Evolutionary conservation across 2,329 filamentous ascomycete genomes (phyloP), one percentile per base, ranked within the genome.

Genomic region (Ustulina deusta): DNA sequence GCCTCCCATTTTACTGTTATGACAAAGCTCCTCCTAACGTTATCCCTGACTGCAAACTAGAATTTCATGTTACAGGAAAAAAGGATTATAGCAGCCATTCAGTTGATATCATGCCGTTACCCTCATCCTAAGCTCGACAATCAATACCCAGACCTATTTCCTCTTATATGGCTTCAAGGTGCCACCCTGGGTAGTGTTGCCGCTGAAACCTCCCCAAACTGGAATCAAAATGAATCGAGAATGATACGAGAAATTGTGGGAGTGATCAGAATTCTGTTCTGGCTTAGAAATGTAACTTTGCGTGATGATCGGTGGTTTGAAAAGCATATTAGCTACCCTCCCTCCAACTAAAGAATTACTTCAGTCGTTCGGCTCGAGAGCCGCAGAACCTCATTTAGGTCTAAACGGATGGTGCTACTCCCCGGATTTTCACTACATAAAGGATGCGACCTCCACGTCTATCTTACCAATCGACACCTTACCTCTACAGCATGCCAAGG

Each of bases 341-440:
- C 25, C n/a, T 32, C 20, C 7, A 57, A 27, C 6, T 27, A 40
- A 20, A 42, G 13, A 29, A 29, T 25, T 20, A 15, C 17, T 13
- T 15, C 15, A 51, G 29, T 36, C 1, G 15, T 58, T 68, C 62
- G 62, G 52, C 52, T 65, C 52, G 25, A 34, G 40, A 65, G 52
- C 57, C 52, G 57, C 29, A 48, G 44, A 44, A 52, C 38, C 25
- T 62, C 52, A 55, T 68, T 65, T 65, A 22, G 7, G n/a, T 54
- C 34, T 48, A 15, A 22, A 25, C 13, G 27, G 22, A 29, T 54
- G 51, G 51, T 29, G 51, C 25, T 55, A 58, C 52, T 58, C 66
- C 66, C 66, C 66, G 52, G 62, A 65, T 65, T 68, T 65, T 68
- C 66, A 22, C 25, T 66, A 52, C 7, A 63, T 66, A 32, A 49